Percentiles rank a stretch among this genome's conserved stretches.
phyloP scores from a whole-genome alignment of 306 rosid species.

The Vigna unguiculata region DNA sequence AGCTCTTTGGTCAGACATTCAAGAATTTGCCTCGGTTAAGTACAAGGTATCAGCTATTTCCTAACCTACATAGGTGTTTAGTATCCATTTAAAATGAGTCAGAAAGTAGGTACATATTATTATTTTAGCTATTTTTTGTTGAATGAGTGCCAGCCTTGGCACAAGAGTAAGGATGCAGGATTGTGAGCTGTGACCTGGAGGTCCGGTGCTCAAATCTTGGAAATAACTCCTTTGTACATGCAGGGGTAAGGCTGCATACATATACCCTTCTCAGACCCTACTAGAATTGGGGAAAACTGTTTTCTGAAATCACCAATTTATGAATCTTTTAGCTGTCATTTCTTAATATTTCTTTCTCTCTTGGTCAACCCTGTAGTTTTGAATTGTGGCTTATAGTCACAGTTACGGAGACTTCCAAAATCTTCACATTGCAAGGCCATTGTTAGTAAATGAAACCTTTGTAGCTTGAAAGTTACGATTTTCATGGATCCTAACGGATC shows the following conservation, averaged over 20 bases:
- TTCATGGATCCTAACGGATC: no score
- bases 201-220: background rate
- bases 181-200: background rate
- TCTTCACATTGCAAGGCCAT: background rate
- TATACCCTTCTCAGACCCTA: background rate
- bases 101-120: background rate
- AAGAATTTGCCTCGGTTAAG: slow-evolving; percentile 80
- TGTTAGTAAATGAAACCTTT: background rate
- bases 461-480: no score
- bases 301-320: background rate
- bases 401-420: no score
- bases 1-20: slow-evolving; percentile 81
- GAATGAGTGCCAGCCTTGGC: background rate
- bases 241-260: background rate
- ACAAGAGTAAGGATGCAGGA: background rate
- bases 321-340: background rate
- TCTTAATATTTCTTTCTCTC: background rate
- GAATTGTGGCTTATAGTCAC: background rate
- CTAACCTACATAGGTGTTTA: slow-evolving; percentile 6
- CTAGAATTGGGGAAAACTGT: background rate
- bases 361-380: background rate
- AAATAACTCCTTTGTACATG: background rate
- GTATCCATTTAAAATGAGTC: background rate
- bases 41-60: slow-evolving; percentile 70
- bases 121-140: slow-evolving; percentile 9